A percentile compares a stretch with the other conserved stretches of the same genome.
These are phyloP conservation scores for Chlorella vulgaris DNA, from an alignment of 139 green algal genomes.

Conservation along the genomic window DNA sequence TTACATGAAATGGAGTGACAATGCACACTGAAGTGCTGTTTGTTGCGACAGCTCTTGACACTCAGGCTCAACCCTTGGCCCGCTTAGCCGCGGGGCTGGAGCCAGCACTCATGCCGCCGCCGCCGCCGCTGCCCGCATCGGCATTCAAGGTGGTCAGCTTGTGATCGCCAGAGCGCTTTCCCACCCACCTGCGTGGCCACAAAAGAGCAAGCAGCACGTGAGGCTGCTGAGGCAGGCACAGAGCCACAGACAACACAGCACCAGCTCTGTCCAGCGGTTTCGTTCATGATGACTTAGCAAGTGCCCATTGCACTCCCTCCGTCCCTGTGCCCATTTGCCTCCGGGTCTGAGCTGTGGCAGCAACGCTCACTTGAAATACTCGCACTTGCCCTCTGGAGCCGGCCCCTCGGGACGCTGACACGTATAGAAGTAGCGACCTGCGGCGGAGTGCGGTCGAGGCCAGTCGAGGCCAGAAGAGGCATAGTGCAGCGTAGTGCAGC, in stretches of 20 bases:
- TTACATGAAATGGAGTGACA: not conserved
- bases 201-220: not conserved
- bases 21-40: not conserved
- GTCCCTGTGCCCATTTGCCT: no score
- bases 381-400: constrained; percentile 39
- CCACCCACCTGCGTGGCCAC: constrained; percentile 13
- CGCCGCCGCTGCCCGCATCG: not conserved
- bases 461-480: not conserved
- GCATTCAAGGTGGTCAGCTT: not conserved
- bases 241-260: not conserved
- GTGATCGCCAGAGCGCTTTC: constrained; percentile 2
- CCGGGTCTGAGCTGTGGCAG: not conserved
- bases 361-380: constrained; percentile 53
- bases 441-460: not conserved
- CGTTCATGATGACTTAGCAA: not conserved
- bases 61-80: not conserved
- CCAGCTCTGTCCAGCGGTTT: not conserved
- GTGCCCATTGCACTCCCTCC: no score
- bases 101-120: not conserved
- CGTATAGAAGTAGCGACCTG: constrained; percentile 49
- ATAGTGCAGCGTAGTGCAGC: not conserved
- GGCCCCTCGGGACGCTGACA: constrained; percentile 31
- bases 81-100: not conserved
- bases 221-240: not conserved
- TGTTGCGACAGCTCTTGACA: not conserved